These are phyloP conservation scores for Xylariaceae sp. DNA, from an alignment of 2,329 filamentous ascomycete genomes.

Conservation along the genomic window DNA sequence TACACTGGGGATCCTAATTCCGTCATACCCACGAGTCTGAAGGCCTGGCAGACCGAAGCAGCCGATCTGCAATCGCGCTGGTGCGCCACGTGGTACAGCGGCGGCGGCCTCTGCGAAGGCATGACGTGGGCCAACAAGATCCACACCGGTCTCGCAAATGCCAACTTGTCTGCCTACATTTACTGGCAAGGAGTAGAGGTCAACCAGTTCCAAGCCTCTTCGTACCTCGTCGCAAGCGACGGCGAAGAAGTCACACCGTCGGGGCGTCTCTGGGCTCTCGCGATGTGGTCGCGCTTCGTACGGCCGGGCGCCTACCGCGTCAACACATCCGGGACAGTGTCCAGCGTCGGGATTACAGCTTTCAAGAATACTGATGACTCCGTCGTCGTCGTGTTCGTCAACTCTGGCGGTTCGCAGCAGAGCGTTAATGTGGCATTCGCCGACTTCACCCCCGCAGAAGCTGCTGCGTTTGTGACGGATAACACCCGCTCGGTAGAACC, in stretches of 20 bases:
- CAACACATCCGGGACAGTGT: slow-evolving; percentile 24
- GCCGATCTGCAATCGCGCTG: slow-evolving; percentile 42
- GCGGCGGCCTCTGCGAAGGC: slow-evolving; percentile 45
- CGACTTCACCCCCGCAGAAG: slow-evolving; percentile 16
- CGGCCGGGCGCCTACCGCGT: slow-evolving; percentile 29
- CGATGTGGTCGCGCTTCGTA: slow-evolving; percentile 32
- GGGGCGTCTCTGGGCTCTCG: slow-evolving; percentile 31
- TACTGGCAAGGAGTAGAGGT: slow-evolving; percentile 47
- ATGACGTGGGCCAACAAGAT: slow-evolving; percentile 40
- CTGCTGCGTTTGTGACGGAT: slow-evolving; percentile 24
- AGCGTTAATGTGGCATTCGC: slow-evolving; percentile 19
- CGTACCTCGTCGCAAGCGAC: slow-evolving; percentile 35
- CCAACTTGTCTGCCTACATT: slow-evolving; percentile 50
- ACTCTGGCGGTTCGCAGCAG: slow-evolving; percentile 23
- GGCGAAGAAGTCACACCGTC: slow-evolving; percentile 26
- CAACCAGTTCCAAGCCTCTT: slow-evolving; percentile 32
- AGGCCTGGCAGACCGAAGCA: slow-evolving; percentile 52
- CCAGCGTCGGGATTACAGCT: slow-evolving; percentile 24
- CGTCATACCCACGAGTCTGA: slow-evolving; percentile 33
- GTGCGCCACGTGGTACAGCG: slow-evolving; percentile 44
- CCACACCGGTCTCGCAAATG: slow-evolving; percentile 46
- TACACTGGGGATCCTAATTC: slow-evolving; percentile 32
- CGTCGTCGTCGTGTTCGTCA: slow-evolving; percentile 31
- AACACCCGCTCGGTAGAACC: slow-evolving; percentile 23
- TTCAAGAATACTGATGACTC: slow-evolving; percentile 30